These are phyloP conservation scores for Hansenula sp. DNA, from an alignment of 1,139 yeast species.

Conservation along the genomic window DNA sequence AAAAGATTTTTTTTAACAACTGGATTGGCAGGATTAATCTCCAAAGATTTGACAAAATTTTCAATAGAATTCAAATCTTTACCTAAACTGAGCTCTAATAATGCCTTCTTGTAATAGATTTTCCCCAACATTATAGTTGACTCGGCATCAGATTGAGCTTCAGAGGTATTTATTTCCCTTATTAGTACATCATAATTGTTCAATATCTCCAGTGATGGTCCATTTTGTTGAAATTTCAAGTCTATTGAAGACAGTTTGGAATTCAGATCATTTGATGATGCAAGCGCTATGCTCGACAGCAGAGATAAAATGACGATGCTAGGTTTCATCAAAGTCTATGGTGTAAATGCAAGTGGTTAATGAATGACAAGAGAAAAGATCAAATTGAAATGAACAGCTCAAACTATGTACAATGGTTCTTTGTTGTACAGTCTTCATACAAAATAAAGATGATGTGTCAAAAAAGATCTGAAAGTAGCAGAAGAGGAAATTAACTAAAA, in stretches of 20 bases:
- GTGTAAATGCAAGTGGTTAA: too few species aligned
- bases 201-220: not conserved
- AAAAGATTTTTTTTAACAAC: constrained; percentile 42
- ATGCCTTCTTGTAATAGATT: not conserved
- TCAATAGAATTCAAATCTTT: constrained; percentile 43
- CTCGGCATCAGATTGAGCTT: not conserved
- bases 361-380: too few species aligned
- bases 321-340: not conserved
- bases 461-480: too few species aligned
- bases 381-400: too few species aligned
- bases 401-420: too few species aligned
- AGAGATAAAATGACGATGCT: not conserved
- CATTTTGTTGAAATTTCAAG: not conserved
- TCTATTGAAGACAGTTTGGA: not conserved
- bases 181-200: constrained; percentile 1
- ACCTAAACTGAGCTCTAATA: constrained; percentile 25
- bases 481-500: too few species aligned
- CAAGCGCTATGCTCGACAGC: not conserved
- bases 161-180: not conserved
- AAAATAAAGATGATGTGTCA: too few species aligned
- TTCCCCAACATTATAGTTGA: not conserved
- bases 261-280: not conserved
- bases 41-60: constrained; percentile 42
- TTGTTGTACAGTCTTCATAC: too few species aligned
- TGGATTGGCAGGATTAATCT: constrained; percentile 31